Conservation (phyloP, 257 asterid genomes). For the Perilla frutescens region DNA sequence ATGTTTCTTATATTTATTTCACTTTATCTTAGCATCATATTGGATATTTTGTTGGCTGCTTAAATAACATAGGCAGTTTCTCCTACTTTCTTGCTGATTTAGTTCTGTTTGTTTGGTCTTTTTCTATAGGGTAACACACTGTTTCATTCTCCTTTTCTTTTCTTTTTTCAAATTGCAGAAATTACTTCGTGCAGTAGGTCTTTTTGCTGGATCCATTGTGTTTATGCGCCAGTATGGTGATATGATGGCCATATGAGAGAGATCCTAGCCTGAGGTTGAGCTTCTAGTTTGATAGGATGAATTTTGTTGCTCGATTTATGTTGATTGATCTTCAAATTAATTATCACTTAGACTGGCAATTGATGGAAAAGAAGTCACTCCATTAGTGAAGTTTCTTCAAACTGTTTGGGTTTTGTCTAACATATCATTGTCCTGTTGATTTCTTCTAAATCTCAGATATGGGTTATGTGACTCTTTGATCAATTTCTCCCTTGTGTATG, state of each 20-base stretch:
- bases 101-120: no score
- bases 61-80: neutral
- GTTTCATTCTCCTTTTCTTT: neutral
- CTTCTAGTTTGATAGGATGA: neutral
- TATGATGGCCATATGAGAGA: constrained; percentile 68
- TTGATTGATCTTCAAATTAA: neutral
- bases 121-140: no score
- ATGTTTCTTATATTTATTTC: neutral
- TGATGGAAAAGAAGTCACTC: constrained; percentile 23
- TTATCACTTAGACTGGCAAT: constrained; percentile 6
- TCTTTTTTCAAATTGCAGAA: constrained; percentile 57
- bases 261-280: constrained; percentile 18
- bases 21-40: neutral
- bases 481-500: no score
- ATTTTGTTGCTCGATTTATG: neutral
- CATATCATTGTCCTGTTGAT: no score
- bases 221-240: constrained; percentile 88
- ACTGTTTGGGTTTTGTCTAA: neutral
- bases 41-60: neutral
- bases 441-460: no score
- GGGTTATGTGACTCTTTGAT: no score
- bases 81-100: no score
- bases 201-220: constrained; percentile 83
- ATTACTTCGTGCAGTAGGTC: constrained; percentile 74
- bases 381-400: constrained; percentile 8